Conservation (phyloP, 1,284 basidiomycete genomes). For the Ceratobasidium sp. region DNA sequence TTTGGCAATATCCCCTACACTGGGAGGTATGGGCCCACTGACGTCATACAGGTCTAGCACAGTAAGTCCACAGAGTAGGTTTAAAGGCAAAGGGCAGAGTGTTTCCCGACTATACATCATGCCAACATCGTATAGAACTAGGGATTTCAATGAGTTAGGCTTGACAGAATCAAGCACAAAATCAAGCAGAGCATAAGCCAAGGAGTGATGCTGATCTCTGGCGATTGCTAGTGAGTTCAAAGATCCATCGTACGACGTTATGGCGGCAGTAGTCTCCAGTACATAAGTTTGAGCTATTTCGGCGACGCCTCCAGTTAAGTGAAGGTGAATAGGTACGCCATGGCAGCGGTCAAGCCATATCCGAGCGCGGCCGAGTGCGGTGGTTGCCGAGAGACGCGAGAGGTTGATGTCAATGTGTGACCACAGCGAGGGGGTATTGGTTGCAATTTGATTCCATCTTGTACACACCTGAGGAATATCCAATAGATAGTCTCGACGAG, state of each 20-base stretch:
- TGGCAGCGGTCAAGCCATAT: neutral
- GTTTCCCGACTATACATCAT: neutral
- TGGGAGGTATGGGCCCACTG: neutral
- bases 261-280: neutral
- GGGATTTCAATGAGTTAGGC: neutral
- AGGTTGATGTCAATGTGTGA: slow-evolving; percentile 19
- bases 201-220: neutral
- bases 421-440: slow-evolving; percentile 17
- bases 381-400: neutral
- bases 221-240: neutral
- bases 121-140: neutral
- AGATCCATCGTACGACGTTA: neutral
- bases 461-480: neutral
- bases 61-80: neutral
- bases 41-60: neutral
- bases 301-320: neutral
- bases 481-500: neutral
- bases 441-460: slow-evolving; percentile 23
- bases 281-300: neutral
- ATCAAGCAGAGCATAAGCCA: neutral
- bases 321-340: neutral
- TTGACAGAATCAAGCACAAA: neutral
- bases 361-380: neutral
- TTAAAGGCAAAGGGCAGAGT: neutral
- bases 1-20: neutral